Evolutionary conservation across 2,329 filamentous ascomycete genomes (phyloP).

Genomic region (Trichoderma citrinoviride): DNA sequence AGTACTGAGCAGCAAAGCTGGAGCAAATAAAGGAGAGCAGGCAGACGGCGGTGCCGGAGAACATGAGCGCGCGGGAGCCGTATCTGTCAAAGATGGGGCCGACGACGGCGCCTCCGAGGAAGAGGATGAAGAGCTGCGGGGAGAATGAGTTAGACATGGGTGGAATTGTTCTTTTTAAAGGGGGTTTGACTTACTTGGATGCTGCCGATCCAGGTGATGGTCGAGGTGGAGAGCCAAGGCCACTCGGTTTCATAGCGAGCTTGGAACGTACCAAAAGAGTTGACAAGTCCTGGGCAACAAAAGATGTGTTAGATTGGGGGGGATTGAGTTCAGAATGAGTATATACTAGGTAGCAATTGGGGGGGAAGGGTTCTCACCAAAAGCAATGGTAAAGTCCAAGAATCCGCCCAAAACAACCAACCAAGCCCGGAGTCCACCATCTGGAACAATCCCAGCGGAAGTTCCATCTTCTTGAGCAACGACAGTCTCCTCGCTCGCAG

Average conservation of each 20-base stretch:
- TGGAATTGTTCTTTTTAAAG: not conserved
- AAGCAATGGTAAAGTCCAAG: slow-evolving; percentile 30
- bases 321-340: not conserved
- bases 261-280: slow-evolving; percentile 56
- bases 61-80: slow-evolving; percentile 37
- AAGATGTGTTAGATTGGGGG: not conserved
- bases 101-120: slow-evolving; percentile 39
- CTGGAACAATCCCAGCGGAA: slow-evolving; percentile 22
- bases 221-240: slow-evolving; percentile 33
- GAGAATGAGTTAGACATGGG: not conserved
- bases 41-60: slow-evolving; percentile 36
- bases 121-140: slow-evolving; percentile 37
- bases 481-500: not conserved
- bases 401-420: slow-evolving; percentile 35
- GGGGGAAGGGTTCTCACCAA: slow-evolving; percentile 27
- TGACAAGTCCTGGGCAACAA: slow-evolving; percentile 28
- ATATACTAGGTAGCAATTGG: too few species aligned
- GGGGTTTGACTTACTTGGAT: slow-evolving; percentile 26
- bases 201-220: slow-evolving; percentile 44
- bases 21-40: slow-evolving; percentile 40
- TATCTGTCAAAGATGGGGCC: slow-evolving; percentile 43
- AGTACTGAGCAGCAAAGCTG: slow-evolving; percentile 35
- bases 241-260: slow-evolving; percentile 45
- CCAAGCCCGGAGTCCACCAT: slow-evolving; percentile 34
- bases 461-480: not conserved